Evolutionary conservation across 225 moss, liverwort and hornwort species (phyloP), one percentile per base, ranked within the genome.

Genomic region (Climacium dendroides): DNA sequence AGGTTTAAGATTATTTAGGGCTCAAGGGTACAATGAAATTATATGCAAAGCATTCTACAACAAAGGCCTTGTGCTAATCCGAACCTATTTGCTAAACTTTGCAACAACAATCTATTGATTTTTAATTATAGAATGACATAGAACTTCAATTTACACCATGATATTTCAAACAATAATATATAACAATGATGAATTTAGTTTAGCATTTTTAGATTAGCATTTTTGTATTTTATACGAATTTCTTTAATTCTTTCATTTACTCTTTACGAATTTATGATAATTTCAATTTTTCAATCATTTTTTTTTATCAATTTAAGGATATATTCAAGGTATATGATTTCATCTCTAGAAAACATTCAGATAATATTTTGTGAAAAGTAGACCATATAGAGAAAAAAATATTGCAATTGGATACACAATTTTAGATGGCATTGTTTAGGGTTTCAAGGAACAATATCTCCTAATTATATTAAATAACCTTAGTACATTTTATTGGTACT

Each of bases 11-110:
- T 39, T 39, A 24, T 69, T 69, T 24, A 13, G 4, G 14, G 5
- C 0, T 5, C 4, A 39, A 8, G 7, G 14, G 14, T 13, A 25
- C 15, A 9, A 39, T 14, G 8, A 39, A 1, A 41, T 15, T 70
- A 8, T 41, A 24, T 70, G 2, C 25, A 24, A 41, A 41, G 1
- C 1, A 13, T 13, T 24, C 15, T 0, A 3, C 15, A 25, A 39
- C 1, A 0, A 39, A 39, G 39, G 24, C 69, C 5, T 0, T 0
- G 0, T 24, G 1, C 25, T 25, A 41, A 25, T 70, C 3, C 1
- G 5, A 2, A 70, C 41, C 25, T 41, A 25, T 15, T 25, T 2
- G 3, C 15, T 41, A 41, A 41, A 70, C 1, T 41, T 41, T 41
- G 15, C 14, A 5, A 43, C 9, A 15, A 8, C 1, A 0, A 0